Conservation (phyloP, 2,329 filamentous ascomycete genomes). For the Canariomyces notabilis region DNA sequence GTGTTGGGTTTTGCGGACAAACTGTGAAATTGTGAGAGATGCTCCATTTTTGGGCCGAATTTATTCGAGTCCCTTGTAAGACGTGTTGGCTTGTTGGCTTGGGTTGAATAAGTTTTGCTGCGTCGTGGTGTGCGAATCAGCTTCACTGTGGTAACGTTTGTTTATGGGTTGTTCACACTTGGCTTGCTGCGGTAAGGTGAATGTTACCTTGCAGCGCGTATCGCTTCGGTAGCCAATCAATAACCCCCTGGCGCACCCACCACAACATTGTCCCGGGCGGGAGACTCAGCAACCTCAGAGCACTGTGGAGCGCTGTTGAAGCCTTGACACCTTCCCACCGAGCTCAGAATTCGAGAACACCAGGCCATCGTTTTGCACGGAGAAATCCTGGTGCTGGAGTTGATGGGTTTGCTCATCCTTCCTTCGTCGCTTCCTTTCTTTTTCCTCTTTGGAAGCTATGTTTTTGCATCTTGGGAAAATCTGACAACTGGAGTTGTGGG, state of each 20-base stretch:
- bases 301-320: slow-evolving; percentile 14
- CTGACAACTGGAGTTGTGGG: slow-evolving; percentile 19
- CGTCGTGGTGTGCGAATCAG: too few relatives aligned
- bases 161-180: too few relatives aligned
- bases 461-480: slow-evolving; percentile 2
- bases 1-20: too few relatives aligned
- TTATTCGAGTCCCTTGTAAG: too few relatives aligned
- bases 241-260: slow-evolving; percentile 29
- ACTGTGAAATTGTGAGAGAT: too few relatives aligned
- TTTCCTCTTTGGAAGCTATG: slow-evolving; percentile 14
- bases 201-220: neutral
- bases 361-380: slow-evolving; percentile 5
- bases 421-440: slow-evolving; percentile 11
- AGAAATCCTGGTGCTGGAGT: slow-evolving; percentile 12
- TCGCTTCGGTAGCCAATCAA: slow-evolving; percentile 33
- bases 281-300: slow-evolving; percentile 13
- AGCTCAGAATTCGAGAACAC: slow-evolving; percentile 1
- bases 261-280: slow-evolving; percentile 38
- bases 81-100: too few relatives aligned
- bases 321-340: slow-evolving; percentile 18
- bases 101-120: too few relatives aligned
- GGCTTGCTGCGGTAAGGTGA: neutral
- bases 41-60: too few relatives aligned
- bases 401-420: slow-evolving; percentile 6
- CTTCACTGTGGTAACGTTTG: too few relatives aligned